Evolutionary conservation across 306 rosid species (phyloP).

Genomic region (Glycine latifolia): DNA sequence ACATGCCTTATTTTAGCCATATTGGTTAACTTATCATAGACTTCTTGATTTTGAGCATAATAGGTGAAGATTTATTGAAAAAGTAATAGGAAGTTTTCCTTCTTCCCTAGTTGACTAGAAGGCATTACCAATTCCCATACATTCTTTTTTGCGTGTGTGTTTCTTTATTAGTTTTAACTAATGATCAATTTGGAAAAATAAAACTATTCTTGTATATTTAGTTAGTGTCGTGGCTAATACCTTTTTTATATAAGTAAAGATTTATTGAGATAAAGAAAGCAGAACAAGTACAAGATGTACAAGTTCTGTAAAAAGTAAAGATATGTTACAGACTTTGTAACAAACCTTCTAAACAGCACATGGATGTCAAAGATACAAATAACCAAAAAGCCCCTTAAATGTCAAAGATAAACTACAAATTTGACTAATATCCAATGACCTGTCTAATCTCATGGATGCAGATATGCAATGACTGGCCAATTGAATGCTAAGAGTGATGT

Average conservation of each 20-base stretch:
- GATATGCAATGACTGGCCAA: constrained; percentile 96
- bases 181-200: constrained; percentile 21
- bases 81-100: constrained; percentile 25
- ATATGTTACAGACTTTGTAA: too few relatives aligned
- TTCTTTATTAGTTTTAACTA: constrained; percentile 2
- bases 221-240: neutral
- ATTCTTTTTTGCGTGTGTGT: neutral
- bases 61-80: constrained; percentile 27
- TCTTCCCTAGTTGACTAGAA: constrained; percentile 3
- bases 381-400: too few relatives aligned
- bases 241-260: neutral
- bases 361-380: too few relatives aligned
- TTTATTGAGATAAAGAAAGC: too few relatives aligned
- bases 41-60: constrained; percentile 12
- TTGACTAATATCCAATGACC: constrained; percentile 27
- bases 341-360: too few relatives aligned
- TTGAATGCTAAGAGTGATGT: constrained; percentile 92
- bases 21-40: neutral
- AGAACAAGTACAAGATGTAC: too few relatives aligned
- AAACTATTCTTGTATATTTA: constrained; percentile 24
- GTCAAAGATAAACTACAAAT: too few relatives aligned
- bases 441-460: constrained; percentile 50
- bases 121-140: neutral
- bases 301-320: too few relatives aligned
- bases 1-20: constrained; percentile 19